These are phyloP conservation scores for Dactylellina cionopaga DNA, from an alignment of 2,329 filamentous ascomycete species.

Conservation along the genomic window DNA sequence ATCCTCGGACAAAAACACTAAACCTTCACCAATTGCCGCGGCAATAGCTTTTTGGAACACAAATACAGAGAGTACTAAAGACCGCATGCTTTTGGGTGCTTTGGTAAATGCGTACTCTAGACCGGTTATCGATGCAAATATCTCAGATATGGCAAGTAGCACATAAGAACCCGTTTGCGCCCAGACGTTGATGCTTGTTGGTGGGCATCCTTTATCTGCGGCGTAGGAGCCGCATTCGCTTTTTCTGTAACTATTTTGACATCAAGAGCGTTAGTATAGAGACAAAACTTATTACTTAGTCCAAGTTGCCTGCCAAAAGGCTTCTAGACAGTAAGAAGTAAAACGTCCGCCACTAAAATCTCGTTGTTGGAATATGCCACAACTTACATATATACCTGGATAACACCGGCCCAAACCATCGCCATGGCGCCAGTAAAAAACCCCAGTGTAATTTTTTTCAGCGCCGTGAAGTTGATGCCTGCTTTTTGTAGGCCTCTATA, in stretches of 20 bases:
- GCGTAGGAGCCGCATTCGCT: conserved; percentile 50
- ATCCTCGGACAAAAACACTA: conserved; percentile 71
- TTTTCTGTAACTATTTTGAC: conserved; percentile 50
- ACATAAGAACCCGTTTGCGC: conserved; percentile 64
- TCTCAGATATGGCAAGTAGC: conserved; percentile 68
- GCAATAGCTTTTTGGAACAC: conserved; percentile 77
- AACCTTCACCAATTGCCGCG: conserved; percentile 75
- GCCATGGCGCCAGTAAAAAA: conserved; percentile 33
- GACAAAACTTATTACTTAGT: too few species aligned
- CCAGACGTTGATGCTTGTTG: conserved; percentile 73
- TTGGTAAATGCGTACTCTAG: conserved; percentile 81
- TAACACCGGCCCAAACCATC: conserved; percentile 68
- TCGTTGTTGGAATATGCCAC: too few species aligned
- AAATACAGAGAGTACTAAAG: conserved; percentile 74
- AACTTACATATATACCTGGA: conserved; percentile 51
- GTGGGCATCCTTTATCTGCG: conserved; percentile 57
- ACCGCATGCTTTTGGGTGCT: conserved; percentile 81
- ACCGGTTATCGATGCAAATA: conserved; percentile 69
- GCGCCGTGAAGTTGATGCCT: conserved; percentile 40
- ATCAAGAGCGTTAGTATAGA: too few species aligned
- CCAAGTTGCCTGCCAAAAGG: too few species aligned
- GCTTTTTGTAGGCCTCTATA: conserved; percentile 43
- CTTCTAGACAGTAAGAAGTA: too few species aligned
- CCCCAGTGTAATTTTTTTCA: conserved; percentile 60
- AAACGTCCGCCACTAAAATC: too few species aligned